Evolutionary conservation across 1,139 yeast species (phyloP), one percentile per base, ranked within the genome.

Genomic region (Kurtzmaniella quercitrusa): DNA sequence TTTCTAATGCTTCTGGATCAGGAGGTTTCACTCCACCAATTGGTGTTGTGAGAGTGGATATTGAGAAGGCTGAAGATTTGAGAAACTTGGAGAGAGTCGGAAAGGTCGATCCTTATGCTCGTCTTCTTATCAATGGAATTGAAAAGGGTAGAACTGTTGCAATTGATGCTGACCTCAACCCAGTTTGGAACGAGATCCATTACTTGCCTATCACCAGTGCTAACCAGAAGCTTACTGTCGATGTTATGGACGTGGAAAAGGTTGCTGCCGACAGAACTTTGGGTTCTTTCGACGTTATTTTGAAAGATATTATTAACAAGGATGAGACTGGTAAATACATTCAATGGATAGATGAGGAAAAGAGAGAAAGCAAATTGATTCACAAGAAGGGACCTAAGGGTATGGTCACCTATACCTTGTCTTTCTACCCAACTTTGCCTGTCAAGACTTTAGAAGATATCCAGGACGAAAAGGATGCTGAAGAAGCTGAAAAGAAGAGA

Each of bases 11-110:
- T 12, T 68, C 80, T 42, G 89, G 88, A 51, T 68, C 86, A 19
- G 81, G 85, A 53, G 91, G 89, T 39, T 91, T 88, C 66, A 80
- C 88, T 22, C 91, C 91, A 47, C 98, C 98, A 42, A 84, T 91
- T 59, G 98, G 98, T 57, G 94, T 85, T 33, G 74, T 91, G 12
- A 81, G 98, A 57, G 73, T 93, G 43, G 77, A 81, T 51, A 63
- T 93, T 48, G 78, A 78, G 52, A 76, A 75, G 48, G 97, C 94
- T 37, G 77, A 74, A 45, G 84, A 81, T 47, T 75, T 93, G 56
- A 78, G 86, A 48, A 93, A 93, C 63, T 74, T 89, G 64, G 97
- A 91, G 61, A 83, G 80, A 44, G 76, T 93, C 47, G 98, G 98
- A 46, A 87, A 82, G 56, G 82, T 89, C 58, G 98, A 93, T 63